phyloP scores from a whole-genome alignment of 2,329 filamentous ascomycete genomes.

The Aspergillus aculeatus region DNA sequence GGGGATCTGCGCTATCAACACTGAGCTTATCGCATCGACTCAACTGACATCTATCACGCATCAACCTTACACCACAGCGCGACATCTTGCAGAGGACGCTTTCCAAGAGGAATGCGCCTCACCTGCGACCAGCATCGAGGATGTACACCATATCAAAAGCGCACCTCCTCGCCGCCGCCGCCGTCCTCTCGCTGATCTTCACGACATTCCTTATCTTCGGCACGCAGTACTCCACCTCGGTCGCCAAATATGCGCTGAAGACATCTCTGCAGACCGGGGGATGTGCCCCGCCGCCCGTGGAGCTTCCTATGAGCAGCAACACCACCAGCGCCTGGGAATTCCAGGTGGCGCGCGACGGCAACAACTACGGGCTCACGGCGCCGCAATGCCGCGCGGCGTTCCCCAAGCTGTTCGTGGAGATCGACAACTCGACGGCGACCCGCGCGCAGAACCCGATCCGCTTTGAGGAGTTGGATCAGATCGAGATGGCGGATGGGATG shows the following conservation, averaged over 20 bases:
- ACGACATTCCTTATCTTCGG: conserved; percentile 29
- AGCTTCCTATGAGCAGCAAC: not conserved
- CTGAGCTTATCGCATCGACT: not conserved
- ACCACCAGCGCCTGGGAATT: conserved; percentile 33
- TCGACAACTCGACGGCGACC: conserved; percentile 32
- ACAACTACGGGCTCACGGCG: conserved; percentile 38
- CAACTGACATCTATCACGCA: not conserved
- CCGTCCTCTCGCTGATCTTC: conserved; percentile 25
- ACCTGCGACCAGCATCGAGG: not conserved
- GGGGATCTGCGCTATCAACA: not conserved
- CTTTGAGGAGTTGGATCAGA: conserved; percentile 36
- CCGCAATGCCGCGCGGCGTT: conserved; percentile 42
- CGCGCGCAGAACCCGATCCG: conserved; percentile 26
- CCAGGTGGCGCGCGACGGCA: conserved; percentile 31
- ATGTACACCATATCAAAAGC: not conserved
- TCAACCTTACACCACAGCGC: too few species aligned
- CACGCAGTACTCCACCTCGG: conserved; percentile 16
- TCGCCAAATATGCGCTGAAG: conserved; percentile 26
- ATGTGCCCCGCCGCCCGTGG: not conserved
- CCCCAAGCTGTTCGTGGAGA: conserved; percentile 39
- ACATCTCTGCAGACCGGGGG: not conserved
- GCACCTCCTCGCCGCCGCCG: conserved; percentile 31
- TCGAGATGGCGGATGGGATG: conserved; percentile 35
- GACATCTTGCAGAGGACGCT: too few species aligned
- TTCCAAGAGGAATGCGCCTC: not conserved